Base-by-base conservation (phyloP, 2,329 filamentous ascomycete species). In the Pseudopyricularia javanii region DNA sequence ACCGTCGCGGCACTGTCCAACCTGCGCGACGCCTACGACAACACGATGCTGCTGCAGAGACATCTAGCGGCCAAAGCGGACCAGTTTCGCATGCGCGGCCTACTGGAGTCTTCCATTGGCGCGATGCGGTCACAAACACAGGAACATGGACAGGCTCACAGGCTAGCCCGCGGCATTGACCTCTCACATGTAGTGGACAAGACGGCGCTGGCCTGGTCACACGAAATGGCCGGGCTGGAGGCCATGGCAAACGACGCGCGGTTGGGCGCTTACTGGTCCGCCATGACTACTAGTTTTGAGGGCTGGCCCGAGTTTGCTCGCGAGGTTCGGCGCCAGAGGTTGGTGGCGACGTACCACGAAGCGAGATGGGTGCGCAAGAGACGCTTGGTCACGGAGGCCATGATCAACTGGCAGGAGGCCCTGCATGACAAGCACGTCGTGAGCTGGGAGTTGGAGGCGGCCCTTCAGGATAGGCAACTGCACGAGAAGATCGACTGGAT, bases 211-310 rank as follows among this genome's bases (percentile, higher is more conserved):
- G 52, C 45, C n/a, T 56, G 56, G 52, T 28, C 43, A 4, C 33
- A 28, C 1, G 55, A 50, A 2, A 50, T 35, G 2, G 53, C 35
- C 6, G 32, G 45, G 4, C 50, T 55, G 15, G 54, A 34, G 3
- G 53, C 17, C 20, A 56, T 56, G 50, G 51, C 49, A 8, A 34
- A 47, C 6, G 24, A 58, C 7, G 57, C 59, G 0, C 37, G 35
- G 4, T 58, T 57, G 11, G 59, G 59, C 7, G 59, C 59, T 17
- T 61, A 54, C 45, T 61, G 59, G 15, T 56, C 60, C 17, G 52
- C 54, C 26, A 54, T 55, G 12, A 47, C 47, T n/a, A 56, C 56
- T 34, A 54, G 56, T 6, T 49, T 60, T 20, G 30, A 52, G 4
- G 57, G 55, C 47, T 61, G 59, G 59, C 26, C 48, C 1, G 47